Evolutionary conservation across 805 yeast species (phyloP).

Genomic region (Lachancea thermotolerans): DNA sequence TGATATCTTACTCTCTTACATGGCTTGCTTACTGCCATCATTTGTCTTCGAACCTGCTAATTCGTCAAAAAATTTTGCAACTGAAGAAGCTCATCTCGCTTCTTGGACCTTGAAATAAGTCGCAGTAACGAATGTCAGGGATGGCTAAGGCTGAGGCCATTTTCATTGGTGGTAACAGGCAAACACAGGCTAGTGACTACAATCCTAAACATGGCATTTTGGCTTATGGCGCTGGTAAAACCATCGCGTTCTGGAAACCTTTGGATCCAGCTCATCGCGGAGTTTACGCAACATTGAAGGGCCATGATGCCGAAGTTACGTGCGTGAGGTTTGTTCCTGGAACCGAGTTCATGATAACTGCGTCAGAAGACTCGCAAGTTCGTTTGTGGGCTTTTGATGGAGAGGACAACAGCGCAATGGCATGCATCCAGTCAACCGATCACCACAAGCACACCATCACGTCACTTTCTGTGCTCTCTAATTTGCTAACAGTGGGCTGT

Average conservation of each 20-base stretch:
- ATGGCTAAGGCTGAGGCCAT: constrained; percentile 42
- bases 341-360: constrained; percentile 45
- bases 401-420: constrained; percentile 9
- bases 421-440: constrained; percentile 29
- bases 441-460: constrained; percentile 49
- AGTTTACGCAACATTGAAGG: constrained; percentile 48
- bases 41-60: background rate
- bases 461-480: constrained; percentile 39
- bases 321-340: constrained; percentile 53
- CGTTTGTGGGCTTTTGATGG: constrained; percentile 46
- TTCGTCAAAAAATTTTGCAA: background rate
- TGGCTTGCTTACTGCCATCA: background rate
- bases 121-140: background rate
- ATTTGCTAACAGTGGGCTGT: constrained; percentile 51
- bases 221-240: constrained; percentile 67
- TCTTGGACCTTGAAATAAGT: background rate
- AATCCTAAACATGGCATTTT: constrained; percentile 34
- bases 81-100: constrained; percentile 2
- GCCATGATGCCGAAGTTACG: constrained; percentile 57
- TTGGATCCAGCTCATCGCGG: constrained; percentile 38
- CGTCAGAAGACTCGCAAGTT: constrained; percentile 60
- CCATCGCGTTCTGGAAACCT: constrained; percentile 68
- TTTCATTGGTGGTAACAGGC: constrained; percentile 68
- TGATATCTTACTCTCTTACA: background rate
- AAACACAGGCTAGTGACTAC: constrained; percentile 52